Percentiles rank a stretch among this genome's conserved stretches.
Evolutionary conservation across 2,329 filamentous ascomycete genomes (phyloP).

Genomic region (Fusarium sp.): DNA sequence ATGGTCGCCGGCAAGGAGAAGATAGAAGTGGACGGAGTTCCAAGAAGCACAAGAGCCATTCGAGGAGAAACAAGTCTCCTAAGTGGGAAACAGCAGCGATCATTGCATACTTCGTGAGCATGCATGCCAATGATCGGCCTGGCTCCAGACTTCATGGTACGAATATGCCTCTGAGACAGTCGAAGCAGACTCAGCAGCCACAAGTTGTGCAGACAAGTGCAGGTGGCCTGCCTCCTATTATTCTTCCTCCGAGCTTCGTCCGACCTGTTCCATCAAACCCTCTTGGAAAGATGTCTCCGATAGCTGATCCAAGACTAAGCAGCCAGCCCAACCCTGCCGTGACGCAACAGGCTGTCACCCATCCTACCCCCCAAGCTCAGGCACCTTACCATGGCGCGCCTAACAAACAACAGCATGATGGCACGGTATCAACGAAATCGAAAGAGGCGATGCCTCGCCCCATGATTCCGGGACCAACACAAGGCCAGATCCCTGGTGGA

Average conservation of each 20-base stretch:
- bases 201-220: not conserved
- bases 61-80: slow-evolving; percentile 40
- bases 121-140: slow-evolving; percentile 50
- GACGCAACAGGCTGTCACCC: not conserved
- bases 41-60: slow-evolving; percentile 28
- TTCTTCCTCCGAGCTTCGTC: not conserved
- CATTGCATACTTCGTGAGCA: slow-evolving; percentile 59
- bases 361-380: slow-evolving; percentile 2
- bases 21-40: slow-evolving; percentile 36
- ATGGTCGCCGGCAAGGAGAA: slow-evolving; percentile 35
- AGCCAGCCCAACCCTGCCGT: slow-evolving; percentile 2
- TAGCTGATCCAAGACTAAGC: slow-evolving; percentile 5
- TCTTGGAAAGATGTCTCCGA: not conserved
- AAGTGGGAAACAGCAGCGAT: slow-evolving; percentile 55
- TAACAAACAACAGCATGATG: not conserved
- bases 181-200: slow-evolving; percentile 8
- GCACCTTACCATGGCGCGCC: not conserved
- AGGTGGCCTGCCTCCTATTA: slow-evolving; percentile 6
- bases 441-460: not conserved
- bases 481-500: not conserved
- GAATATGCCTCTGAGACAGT: slow-evolving; percentile 21
- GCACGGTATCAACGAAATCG: not conserved
- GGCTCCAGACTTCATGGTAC: slow-evolving; percentile 45
- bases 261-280: not conserved
- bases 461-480: not conserved